A percentile compares a stretch with the other conserved stretches of the same genome.
Evolutionary conservation across 495 filamentous ascomycete species (phyloP).

Genomic region (Jackrogersella multiformis): DNA sequence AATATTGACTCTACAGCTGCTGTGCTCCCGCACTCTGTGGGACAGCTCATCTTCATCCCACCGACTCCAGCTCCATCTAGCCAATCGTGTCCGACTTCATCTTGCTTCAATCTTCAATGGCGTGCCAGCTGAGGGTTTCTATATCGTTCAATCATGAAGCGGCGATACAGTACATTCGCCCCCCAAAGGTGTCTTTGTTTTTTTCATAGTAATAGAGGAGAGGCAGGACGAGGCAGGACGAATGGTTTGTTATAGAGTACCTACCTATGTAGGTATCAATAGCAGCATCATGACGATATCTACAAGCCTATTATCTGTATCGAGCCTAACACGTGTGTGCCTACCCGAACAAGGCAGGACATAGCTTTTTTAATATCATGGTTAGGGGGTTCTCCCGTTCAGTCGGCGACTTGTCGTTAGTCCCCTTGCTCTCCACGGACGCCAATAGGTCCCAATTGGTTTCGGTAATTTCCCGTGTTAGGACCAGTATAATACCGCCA

Average conservation of each 20-base stretch:
- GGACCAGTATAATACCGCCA: slow-evolving; percentile 10
- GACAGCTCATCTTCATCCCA: slow-evolving; percentile 42
- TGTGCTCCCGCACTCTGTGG: slow-evolving; percentile 42
- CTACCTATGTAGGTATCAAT: background rate
- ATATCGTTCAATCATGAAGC: slow-evolving; percentile 31
- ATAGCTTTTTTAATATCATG: background rate
- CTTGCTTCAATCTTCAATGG: slow-evolving; percentile 41
- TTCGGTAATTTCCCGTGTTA: slow-evolving; percentile 31
- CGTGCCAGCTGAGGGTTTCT: slow-evolving; percentile 27
- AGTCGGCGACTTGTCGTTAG: slow-evolving; percentile 20
- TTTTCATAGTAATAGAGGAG: slow-evolving; percentile 2
- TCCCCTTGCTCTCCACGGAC: slow-evolving; percentile 4
- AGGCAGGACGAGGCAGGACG: background rate
- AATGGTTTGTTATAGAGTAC: slow-evolving; percentile 1
- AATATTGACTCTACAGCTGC: slow-evolving; percentile 39
- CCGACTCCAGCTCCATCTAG: slow-evolving; percentile 29
- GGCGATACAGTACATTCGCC: slow-evolving; percentile 8
- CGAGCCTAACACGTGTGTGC: slow-evolving; percentile 18
- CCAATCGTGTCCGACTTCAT: slow-evolving; percentile 35
- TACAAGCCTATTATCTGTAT: slow-evolving; percentile 29
- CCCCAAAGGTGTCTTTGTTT: slow-evolving; percentile 11
- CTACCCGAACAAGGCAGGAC: slow-evolving; percentile 20
- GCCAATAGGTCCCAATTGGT: slow-evolving; percentile 18
- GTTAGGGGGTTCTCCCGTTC: slow-evolving; percentile 21
- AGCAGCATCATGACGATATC: slow-evolving; percentile 23